A percentile compares a stretch with the other conserved stretches of the same genome.
These are phyloP conservation scores for Psidium friedrichsthalianum DNA, from an alignment of 345 rosid species.

Conservation along the genomic window DNA sequence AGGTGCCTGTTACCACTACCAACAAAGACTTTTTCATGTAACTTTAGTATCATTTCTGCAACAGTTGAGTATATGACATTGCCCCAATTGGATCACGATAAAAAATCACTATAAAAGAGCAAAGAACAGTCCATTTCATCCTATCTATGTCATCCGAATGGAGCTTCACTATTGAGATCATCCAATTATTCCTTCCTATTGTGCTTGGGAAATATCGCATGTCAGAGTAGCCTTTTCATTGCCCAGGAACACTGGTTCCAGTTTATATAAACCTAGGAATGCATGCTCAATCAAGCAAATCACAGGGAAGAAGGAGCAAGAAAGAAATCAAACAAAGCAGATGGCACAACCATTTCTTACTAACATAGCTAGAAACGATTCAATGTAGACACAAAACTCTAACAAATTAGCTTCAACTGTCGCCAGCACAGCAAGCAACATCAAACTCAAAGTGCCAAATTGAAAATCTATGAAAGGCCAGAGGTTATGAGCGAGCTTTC, in stretches of 20 bases:
- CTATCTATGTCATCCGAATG: neutral
- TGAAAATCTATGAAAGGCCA: neutral
- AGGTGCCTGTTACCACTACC: neutral
- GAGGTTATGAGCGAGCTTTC: neutral
- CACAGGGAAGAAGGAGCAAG: neutral
- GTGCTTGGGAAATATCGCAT: neutral
- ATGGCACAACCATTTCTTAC: neutral
- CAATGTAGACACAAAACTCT: neutral
- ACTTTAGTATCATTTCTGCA: neutral
- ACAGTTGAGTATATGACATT: neutral
- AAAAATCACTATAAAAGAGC: neutral
- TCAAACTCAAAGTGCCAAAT: neutral
- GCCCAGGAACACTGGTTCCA: neutral
- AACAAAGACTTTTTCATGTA: neutral
- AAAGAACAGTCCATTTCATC: neutral
- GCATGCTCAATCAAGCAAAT: neutral
- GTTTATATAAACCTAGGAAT: neutral
- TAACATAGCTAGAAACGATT: neutral
- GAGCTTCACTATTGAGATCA: neutral
- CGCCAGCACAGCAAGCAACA: neutral
- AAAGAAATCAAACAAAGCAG: neutral
- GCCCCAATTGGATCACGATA: neutral
- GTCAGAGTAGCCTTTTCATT: neutral
- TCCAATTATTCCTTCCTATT: neutral
- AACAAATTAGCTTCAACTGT: neutral